Conservation (phyloP, 345 rosid genomes). For the Pistacia integerrima region DNA sequence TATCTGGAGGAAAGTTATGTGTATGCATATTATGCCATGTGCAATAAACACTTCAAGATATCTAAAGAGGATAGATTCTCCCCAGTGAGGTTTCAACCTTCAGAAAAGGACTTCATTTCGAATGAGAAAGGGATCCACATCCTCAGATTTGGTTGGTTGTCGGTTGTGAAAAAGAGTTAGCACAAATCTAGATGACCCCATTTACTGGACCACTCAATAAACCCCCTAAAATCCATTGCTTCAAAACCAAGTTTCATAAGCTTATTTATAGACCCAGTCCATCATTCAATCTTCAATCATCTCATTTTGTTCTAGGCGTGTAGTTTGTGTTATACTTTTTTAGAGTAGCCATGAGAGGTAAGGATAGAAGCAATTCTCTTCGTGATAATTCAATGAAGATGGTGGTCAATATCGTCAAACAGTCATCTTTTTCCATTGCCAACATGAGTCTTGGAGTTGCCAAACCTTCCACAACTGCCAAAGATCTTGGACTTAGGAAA, state of each 20-base stretch:
- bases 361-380: constrained; percentile 41
- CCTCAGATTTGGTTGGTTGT: constrained; percentile 4
- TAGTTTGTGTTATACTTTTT: neutral
- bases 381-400: constrained; percentile 52
- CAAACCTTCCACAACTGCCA: constrained; percentile 25
- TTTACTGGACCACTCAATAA: neutral
- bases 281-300: neutral
- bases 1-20: constrained; percentile 5
- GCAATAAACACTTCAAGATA: neutral
- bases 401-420: constrained; percentile 41
- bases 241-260: constrained; percentile 21
- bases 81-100: neutral
- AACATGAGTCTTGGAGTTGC: constrained; percentile 44
- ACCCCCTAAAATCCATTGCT: neutral
- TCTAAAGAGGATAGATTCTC: constrained; percentile 23
- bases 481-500: constrained; percentile 1
- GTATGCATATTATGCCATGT: neutral
- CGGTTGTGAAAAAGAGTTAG: neutral
- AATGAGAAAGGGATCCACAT: constrained; percentile 27
- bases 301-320: constrained; percentile 2
- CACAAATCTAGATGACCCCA: neutral
- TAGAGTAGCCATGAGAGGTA: constrained; percentile 33
- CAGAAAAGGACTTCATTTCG: constrained; percentile 1
- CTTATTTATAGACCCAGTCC: constrained; percentile 14
- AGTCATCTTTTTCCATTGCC: constrained; percentile 56